Conservation (phyloP, 768 basidiomycete genomes). For the Dacryopinax spathularia region DNA sequence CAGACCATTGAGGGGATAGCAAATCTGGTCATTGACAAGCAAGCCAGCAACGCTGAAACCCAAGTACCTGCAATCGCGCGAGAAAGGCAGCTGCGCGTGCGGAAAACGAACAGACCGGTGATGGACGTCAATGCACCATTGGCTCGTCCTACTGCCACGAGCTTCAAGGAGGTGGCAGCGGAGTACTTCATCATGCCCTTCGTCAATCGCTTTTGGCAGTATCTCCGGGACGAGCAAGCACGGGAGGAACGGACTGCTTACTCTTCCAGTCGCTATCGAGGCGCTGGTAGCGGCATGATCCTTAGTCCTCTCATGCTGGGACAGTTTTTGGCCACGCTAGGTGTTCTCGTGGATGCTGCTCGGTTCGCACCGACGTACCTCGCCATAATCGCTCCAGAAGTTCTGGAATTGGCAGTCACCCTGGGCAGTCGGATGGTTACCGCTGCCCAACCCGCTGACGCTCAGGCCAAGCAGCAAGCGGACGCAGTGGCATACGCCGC, state of each 20-base stretch:
- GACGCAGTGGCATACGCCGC: slow-evolving; percentile 59
- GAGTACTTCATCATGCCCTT: slow-evolving; percentile 82
- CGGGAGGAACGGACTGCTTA: slow-evolving; percentile 56
- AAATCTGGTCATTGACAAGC: slow-evolving; percentile 45
- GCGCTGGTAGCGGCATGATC: slow-evolving; percentile 69
- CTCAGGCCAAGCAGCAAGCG: slow-evolving; percentile 40
- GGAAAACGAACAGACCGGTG: slow-evolving; percentile 31
- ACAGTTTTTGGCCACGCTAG: slow-evolving; percentile 60
- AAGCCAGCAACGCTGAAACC: slow-evolving; percentile 39
- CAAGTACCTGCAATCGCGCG: slow-evolving; percentile 49
- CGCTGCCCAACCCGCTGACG: slow-evolving; percentile 16
- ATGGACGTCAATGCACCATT: slow-evolving; percentile 26
- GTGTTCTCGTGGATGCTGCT: slow-evolving; percentile 68
- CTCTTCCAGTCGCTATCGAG: slow-evolving; percentile 32
- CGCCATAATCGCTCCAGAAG: slow-evolving; percentile 62
- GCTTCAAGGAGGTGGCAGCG: slow-evolving; percentile 51
- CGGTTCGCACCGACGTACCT: slow-evolving; percentile 71
- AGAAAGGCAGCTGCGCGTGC: slow-evolving; percentile 60
- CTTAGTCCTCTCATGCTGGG: slow-evolving; percentile 63
- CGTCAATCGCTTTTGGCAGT: slow-evolving; percentile 89
- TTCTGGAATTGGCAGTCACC: slow-evolving; percentile 69
- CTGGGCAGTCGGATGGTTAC: slow-evolving; percentile 56
- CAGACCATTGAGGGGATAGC: slow-evolving; percentile 42
- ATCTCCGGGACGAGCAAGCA: slow-evolving; percentile 69
- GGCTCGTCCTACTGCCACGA: slow-evolving; percentile 13